These are phyloP conservation scores for Asterella californica DNA, from an alignment of 225 moss, liverwort and hornwort species.

Conservation along the genomic window DNA sequence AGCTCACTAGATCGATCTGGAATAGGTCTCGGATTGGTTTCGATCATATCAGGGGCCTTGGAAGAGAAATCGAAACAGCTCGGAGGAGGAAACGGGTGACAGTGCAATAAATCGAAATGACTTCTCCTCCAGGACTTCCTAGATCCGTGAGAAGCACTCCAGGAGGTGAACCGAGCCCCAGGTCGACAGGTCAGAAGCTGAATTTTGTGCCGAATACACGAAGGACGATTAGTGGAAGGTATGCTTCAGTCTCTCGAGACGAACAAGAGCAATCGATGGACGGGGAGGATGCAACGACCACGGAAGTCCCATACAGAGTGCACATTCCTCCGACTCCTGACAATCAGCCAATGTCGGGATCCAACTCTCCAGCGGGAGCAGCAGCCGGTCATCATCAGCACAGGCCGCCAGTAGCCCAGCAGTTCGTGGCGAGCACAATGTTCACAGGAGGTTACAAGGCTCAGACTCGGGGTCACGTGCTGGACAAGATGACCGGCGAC, in stretches of 20 bases:
- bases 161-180: background rate
- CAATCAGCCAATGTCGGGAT: constrained; percentile 40
- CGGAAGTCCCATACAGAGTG: constrained; percentile 40
- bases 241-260: constrained; percentile 52
- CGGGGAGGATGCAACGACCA: constrained; percentile 49
- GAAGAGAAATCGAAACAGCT: background rate
- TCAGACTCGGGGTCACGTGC: constrained; percentile 73
- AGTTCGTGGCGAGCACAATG: constrained; percentile 76
- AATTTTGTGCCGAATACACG: background rate
- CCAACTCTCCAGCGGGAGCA: constrained; percentile 11
- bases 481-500: constrained; percentile 59
- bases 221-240: constrained; percentile 48
- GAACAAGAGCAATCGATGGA: constrained; percentile 50
- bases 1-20: background rate
- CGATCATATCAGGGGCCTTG: background rate
- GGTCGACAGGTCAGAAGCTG: background rate
- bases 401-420: constrained; percentile 53
- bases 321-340: constrained; percentile 69
- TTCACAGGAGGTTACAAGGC: constrained; percentile 83
- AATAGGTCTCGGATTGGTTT: background rate
- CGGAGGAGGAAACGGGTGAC: background rate
- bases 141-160: constrained; percentile 12
- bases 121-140: background rate
- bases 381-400: constrained; percentile 19
- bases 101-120: background rate